Conservation (phyloP, 352 stramenopile species). For the Pythium biforme region DNA sequence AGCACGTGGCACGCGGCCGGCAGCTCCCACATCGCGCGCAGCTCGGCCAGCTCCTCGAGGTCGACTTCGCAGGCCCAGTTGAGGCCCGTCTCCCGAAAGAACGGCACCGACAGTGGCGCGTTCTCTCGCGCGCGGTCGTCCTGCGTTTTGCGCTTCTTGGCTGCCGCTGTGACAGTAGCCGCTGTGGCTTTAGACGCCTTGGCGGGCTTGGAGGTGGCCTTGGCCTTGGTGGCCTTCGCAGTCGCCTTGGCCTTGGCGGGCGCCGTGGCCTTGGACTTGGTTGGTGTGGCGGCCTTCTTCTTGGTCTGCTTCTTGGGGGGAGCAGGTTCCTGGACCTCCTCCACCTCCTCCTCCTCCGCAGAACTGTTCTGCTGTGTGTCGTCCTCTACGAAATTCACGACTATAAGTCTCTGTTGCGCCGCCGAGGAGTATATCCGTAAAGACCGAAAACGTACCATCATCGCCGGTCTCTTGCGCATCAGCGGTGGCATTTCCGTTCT, state of each 20-base stretch:
- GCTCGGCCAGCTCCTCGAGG: constrained; percentile 62
- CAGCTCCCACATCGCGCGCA: constrained; percentile 74
- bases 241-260: neutral
- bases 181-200: constrained; percentile 6
- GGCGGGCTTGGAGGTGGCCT: constrained; percentile 6
- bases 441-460: neutral
- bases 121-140: constrained; percentile 64
- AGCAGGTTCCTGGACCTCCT: constrained; percentile 9
- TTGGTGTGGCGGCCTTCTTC: constrained; percentile 2
- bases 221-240: constrained; percentile 8
- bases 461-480: neutral
- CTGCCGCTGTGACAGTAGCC: constrained; percentile 2
- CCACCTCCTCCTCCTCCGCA: constrained; percentile 1
- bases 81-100: constrained; percentile 65
- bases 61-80: constrained; percentile 76
- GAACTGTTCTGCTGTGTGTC: neutral
- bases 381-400: neutral
- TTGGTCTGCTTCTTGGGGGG: constrained; percentile 15
- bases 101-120: constrained; percentile 47
- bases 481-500: neutral
- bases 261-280: neutral
- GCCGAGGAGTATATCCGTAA: neutral
- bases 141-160: constrained; percentile 62
- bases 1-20: constrained; percentile 79
- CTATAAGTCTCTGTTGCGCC: neutral